Evolutionary conservation across 2,329 filamentous ascomycete species (phyloP).

Genomic region (Fusarium falciforme): DNA sequence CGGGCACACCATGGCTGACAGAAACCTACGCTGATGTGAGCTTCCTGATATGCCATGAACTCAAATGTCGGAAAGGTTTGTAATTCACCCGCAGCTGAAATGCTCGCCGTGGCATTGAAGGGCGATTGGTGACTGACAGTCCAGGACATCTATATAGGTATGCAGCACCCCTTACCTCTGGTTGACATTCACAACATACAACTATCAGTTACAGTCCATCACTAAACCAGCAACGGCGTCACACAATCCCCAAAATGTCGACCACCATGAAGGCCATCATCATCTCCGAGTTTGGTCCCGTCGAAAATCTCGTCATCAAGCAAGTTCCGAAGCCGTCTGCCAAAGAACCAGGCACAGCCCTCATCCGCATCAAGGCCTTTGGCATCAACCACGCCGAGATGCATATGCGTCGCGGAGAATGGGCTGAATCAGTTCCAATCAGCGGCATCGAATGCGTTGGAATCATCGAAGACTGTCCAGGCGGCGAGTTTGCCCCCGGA

Average conservation of each 20-base stretch:
- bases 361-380: constrained; percentile 17
- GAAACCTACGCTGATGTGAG: neutral
- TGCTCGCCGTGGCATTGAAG: too few relatives aligned
- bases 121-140: neutral
- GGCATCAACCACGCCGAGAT: constrained; percentile 26
- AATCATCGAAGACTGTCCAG: neutral
- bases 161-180: neutral
- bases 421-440: constrained; percentile 22
- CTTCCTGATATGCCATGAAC: neutral
- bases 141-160: neutral
- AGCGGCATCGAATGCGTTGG: constrained; percentile 24
- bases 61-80: neutral
- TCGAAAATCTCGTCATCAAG: neutral
- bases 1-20: neutral
- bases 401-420: constrained; percentile 26
- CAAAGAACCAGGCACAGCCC: neutral
- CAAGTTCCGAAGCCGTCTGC: neutral
- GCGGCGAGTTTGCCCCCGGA: constrained; percentile 3
- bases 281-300: neutral
- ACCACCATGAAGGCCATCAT: neutral
- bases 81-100: neutral
- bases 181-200: neutral
- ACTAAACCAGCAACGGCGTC: neutral
- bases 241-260: neutral
- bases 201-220: neutral